phyloP scores from a whole-genome alignment of 2,329 filamentous ascomycete genomes.

The Fusarium haematococcum region DNA sequence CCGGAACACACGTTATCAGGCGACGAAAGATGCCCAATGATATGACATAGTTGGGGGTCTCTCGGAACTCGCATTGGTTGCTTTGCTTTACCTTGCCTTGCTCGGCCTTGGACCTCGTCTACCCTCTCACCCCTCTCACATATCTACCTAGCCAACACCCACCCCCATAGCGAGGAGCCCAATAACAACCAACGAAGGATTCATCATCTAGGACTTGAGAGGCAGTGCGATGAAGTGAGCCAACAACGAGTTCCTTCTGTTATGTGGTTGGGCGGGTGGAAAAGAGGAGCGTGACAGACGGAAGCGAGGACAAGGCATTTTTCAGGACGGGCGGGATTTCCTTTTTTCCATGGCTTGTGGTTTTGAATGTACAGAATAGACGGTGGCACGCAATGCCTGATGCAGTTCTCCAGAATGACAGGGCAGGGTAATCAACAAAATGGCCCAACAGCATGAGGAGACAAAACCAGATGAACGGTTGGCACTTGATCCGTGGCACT shows the following conservation, averaged over 20 bases:
- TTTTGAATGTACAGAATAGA: slow-evolving; percentile 39
- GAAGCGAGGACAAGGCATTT: slow-evolving; percentile 9
- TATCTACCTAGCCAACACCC: not conserved
- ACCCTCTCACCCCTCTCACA: not conserved
- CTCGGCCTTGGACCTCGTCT: slow-evolving; percentile 1
- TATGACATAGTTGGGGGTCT: slow-evolving; percentile 5
- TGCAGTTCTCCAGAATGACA: slow-evolving; percentile 32
- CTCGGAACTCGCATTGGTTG: slow-evolving; percentile 4
- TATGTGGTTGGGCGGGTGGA: slow-evolving; percentile 15
- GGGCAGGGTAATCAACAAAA: slow-evolving; percentile 34
- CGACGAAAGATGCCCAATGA: not conserved
- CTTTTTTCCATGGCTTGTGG: slow-evolving; percentile 24
- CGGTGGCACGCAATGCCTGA: slow-evolving; percentile 28
- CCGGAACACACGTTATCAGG: slow-evolving; percentile 10
- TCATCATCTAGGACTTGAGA: not conserved
- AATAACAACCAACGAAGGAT: not conserved
- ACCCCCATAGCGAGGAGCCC: not conserved
- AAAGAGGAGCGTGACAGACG: not conserved
- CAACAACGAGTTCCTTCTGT: slow-evolving; percentile 19
- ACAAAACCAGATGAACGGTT: not conserved
- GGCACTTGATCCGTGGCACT: not conserved
- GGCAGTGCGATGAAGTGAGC: slow-evolving; percentile 1
- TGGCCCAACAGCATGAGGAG: not conserved
- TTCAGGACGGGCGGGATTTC: slow-evolving; percentile 24
- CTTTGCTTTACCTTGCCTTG: slow-evolving; percentile 14